These are phyloP conservation scores for Phaeodactylum tricornutum DNA, from an alignment of 108 stramenopile species.

Conservation along the genomic window DNA sequence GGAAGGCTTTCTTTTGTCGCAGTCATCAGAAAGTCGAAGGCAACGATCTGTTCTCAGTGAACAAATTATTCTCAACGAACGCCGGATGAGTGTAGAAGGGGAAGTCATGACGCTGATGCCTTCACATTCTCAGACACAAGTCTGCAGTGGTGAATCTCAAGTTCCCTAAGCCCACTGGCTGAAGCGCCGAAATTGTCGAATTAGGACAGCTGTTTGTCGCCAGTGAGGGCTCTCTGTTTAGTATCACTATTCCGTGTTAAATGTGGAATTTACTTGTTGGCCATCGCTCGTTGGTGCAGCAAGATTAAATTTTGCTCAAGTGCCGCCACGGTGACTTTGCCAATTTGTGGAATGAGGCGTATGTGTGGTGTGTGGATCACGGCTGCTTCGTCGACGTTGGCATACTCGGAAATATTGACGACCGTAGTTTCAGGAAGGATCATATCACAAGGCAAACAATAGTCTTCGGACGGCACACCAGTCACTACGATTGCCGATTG, in stretches of 20 bases:
- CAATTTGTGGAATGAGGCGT: constrained; percentile 83
- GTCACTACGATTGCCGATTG: constrained; percentile 68
- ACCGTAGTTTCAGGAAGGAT: constrained; percentile 63
- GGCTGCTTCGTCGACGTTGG: constrained; percentile 73
- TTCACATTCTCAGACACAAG: neutral
- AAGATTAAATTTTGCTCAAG: constrained; percentile 83
- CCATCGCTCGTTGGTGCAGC: constrained; percentile 37
- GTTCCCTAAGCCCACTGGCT: neutral
- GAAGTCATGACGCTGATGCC: neutral
- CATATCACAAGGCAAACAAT: constrained; percentile 58
- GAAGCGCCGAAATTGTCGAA: neutral
- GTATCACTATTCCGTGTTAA: neutral
- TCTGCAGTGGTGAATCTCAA: neutral
- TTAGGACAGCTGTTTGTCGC: neutral
- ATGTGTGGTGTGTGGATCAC: constrained; percentile 47
- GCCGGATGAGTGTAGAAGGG: neutral
- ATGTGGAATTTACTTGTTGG: neutral
- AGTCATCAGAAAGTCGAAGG: constrained; percentile 19
- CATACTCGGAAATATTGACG: constrained; percentile 81
- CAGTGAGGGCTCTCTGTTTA: neutral
- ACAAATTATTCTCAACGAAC: neutral
- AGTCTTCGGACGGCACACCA: constrained; percentile 74
- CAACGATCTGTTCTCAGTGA: constrained; percentile 9
- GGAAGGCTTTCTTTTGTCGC: constrained; percentile 9
- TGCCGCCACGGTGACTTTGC: constrained; percentile 89